Base-by-base conservation (phyloP, 495 filamentous ascomycete species). In the Rhypophila decipiens region DNA sequence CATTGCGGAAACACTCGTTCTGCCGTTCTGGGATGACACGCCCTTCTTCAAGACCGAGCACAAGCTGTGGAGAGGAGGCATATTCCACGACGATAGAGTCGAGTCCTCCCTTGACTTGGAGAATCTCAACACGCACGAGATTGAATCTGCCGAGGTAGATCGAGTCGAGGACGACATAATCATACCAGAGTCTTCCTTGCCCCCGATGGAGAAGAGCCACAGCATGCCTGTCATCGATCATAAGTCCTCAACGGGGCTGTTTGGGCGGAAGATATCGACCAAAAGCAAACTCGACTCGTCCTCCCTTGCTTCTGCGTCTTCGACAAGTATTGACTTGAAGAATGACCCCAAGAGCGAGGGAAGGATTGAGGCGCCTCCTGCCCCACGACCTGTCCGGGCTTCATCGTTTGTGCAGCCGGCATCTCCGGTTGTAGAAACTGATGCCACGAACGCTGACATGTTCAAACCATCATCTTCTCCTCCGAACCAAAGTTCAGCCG, bases 11-110 rank as follows among this genome's bases (percentile, higher is more conserved):
- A 95, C 89, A 13, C 63, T 96, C 8, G 93, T 98, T n/a, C 70
- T 85, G 39, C 94, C 94, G 1, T 88, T 94, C 58, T 97, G 90
- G 88, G 93, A 98, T 49, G 93, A 98, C 63, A 78, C 84, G 2
- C 88, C 93, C 3, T 97, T 97, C 67, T 82, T 85, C 56, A 79
- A 86, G 52, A 96, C 88, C 4, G 67, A 79, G 27, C 66, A 76
- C 37, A 87, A 95, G 57, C 63, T 68, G 21, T 89, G 88, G 73
- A 78, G 93, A 49, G 93, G 90, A 13, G 93, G 94, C 1, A 86
- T 97, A n/a, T 98, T 88, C 49, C 78, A 82, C 45, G 83, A 85
- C 22, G 69, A 61, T 53, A 57, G 47, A 7, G 53, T 65, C 34
- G 53, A 65, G 39, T 27, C 57, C 19, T 61, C 66, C 8, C 41